Conservation (phyloP, 2,329 filamentous ascomycete species). For the Aspergillus glaucus region DNA sequence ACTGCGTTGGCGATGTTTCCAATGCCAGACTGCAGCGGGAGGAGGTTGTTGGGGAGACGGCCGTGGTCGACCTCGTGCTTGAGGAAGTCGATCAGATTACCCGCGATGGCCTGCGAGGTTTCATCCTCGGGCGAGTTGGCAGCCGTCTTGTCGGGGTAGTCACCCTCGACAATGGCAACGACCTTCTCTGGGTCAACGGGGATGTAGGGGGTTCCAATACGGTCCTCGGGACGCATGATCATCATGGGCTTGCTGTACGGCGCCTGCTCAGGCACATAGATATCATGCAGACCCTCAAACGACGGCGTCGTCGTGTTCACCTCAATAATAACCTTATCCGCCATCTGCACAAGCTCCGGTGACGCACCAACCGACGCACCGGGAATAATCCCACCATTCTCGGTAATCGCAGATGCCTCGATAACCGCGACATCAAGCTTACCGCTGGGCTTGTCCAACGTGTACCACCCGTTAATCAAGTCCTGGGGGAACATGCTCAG, state of each 20-base stretch:
- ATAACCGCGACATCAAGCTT: constrained; percentile 77
- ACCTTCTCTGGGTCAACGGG: constrained; percentile 80
- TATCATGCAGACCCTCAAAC: constrained; percentile 85
- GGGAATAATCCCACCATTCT: constrained; percentile 82
- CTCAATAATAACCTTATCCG: constrained; percentile 88
- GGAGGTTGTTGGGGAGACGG: constrained; percentile 67
- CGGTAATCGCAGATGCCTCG: constrained; percentile 79
- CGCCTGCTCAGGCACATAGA: constrained; percentile 80
- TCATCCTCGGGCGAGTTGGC: constrained; percentile 73
- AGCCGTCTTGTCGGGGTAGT: constrained; percentile 71
- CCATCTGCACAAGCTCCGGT: constrained; percentile 82
- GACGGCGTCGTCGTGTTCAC: constrained; percentile 81
- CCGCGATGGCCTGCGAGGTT: constrained; percentile 64
- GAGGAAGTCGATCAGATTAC: constrained; percentile 75
- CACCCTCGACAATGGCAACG: constrained; percentile 75
- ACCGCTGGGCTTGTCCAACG: constrained; percentile 67
- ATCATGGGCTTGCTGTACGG: constrained; percentile 77
- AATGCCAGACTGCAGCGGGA: constrained; percentile 81
- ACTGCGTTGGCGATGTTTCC: constrained; percentile 93
- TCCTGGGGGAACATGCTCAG: constrained; percentile 87
- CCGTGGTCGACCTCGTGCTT: constrained; percentile 77
- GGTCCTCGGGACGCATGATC: constrained; percentile 77
- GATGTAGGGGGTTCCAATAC: constrained; percentile 76
- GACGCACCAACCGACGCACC: constrained; percentile 80
- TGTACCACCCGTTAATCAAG: constrained; percentile 81